Base-by-base conservation (phyloP, 371 early-diverging fungal species). In the Gilbertella persicaria region DNA sequence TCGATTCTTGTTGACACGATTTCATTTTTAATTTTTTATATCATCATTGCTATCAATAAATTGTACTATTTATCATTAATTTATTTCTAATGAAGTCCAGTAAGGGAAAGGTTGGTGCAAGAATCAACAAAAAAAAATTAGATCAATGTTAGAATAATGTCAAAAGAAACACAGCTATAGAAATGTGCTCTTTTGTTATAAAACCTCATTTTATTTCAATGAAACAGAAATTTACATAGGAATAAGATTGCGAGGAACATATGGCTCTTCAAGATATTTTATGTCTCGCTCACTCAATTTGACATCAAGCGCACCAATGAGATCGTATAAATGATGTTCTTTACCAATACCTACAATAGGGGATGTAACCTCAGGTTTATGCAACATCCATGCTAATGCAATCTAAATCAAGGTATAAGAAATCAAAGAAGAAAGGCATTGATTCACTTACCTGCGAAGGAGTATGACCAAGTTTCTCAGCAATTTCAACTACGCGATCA, bases 351-450 rank as follows among this genome's bases (percentile, higher is more conserved):
- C 81, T 19, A 72, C 55, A 44, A 81, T 73, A 21, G 78, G 71
- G 5, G 70, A 37, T 4, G 72, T 61, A 13, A 80, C 69, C 46
- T 54, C 53, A 1, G 55, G 43, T 25, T 78, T 77, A n/a, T 57
- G 45, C 19, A 62, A 46, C 12, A 77, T 23, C 82, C 81, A 82
- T 8, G 82, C 79, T 23, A 82, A 61, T 12, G 76, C 64, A 66
- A 65, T 43, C 33, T 33, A n/a, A n/a, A n/a, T n/a, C n/a, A n/a
- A 42, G 16, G 6, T 24, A 21, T 26, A 5, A 17, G n/a, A 21
- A 17, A 14, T 16, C 3, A 28, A 14, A 13, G 20, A 17, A 30
- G 5, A 46, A 33, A 14, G 21, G 2, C 16, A 5, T 20, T 48
- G 2, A n/a, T 16, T 14, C 10, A 19, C 41, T 50, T 21, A 62